Conservation (phyloP, 192 early-diverging fungal genomes). For the Tieghemiomyces parasiticus region DNA sequence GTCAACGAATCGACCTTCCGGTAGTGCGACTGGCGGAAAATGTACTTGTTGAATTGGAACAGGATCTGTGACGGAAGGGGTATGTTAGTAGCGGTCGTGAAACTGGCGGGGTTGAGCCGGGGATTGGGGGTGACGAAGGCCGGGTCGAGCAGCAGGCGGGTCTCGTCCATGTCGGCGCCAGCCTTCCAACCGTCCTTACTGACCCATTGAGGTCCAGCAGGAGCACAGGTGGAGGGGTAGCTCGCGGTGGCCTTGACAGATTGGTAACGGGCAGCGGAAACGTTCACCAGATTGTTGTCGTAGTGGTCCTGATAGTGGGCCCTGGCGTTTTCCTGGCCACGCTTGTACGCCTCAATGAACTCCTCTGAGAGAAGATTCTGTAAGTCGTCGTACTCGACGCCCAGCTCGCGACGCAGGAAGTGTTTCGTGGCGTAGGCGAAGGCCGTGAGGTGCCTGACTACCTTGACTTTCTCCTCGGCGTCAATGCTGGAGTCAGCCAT, state of each 20-base stretch:
- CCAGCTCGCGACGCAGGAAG: slow-evolving; percentile 43
- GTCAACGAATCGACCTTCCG: slow-evolving; percentile 28
- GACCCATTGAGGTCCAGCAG: no score
- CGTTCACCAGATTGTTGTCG: no score
- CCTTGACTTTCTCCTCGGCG: slow-evolving; percentile 34
- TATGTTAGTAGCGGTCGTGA: no score
- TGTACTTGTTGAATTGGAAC: slow-evolving; percentile 41
- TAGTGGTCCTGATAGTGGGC: neutral
- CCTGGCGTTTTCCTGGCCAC: no score
- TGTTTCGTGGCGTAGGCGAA: slow-evolving; percentile 39
- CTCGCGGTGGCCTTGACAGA: neutral
- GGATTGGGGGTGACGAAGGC: no score
- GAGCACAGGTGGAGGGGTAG: neutral
- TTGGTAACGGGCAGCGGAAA: no score
- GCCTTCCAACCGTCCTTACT: no score
- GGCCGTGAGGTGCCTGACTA: slow-evolving; percentile 37
- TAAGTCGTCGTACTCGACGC: slow-evolving; percentile 39
- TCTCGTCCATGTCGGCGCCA: no score
- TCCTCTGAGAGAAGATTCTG: slow-evolving; percentile 37
- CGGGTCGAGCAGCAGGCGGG: slow-evolving; percentile 1
- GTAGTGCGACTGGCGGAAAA: slow-evolving; percentile 18
- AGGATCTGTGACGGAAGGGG: slow-evolving; percentile 36
- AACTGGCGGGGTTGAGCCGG: no score
- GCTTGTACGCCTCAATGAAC: slow-evolving; percentile 20
- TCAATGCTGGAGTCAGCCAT: slow-evolving; percentile 26